Base-by-base conservation (phyloP, 2,329 filamentous ascomycete species). In the Arthroderma sp. region DNA sequence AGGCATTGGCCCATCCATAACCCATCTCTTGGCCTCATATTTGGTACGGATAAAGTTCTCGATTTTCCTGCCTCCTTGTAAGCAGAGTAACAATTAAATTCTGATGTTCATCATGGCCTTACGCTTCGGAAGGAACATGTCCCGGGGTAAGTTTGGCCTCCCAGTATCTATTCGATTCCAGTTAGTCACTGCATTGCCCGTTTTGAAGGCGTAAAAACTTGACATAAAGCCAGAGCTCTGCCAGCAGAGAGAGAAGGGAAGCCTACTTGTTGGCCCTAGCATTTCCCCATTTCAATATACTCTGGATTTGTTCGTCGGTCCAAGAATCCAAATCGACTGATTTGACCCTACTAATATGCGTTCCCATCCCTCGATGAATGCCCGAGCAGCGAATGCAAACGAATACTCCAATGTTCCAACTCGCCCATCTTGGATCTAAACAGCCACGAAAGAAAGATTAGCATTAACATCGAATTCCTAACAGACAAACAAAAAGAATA, bases 21-120 rank as follows among this genome's bases (percentile, higher is more conserved):
- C 83, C 91, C 91, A 98, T 68, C 93, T 77, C 76, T 94, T 96
- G 44, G 91, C 83, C 64, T 98, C 91, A 66, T 98, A 98, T 67
- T 98, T 98, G 46, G 93, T 98, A 54, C 91, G 81, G 57, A 98
- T 96, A 60, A 98, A 98, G 72, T 96, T 98, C 74, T 98, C 91
- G 56, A 98, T 96, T 74, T 98, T 98, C 54, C 73, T 76, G 48
- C 44, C 33, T 11, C 8, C 37, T 29, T 32, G 6, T 38, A 2
- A 34, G 32, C 8, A 34, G 11, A 34, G 8, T 9, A 11, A 34
- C 32, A 34, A 34, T 8, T 34, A 37, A 44, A 39, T 42, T 38
- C 29, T 36, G 27, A 27, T 9, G 5, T 27, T 5, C 15, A 10
- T 36, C 41, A 36, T 48, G 40, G 47, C 65, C 70, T 55, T 64